Base-by-base conservation (phyloP, 371 early-diverging fungal species). In the Amoeboradix gromovi region DNA sequence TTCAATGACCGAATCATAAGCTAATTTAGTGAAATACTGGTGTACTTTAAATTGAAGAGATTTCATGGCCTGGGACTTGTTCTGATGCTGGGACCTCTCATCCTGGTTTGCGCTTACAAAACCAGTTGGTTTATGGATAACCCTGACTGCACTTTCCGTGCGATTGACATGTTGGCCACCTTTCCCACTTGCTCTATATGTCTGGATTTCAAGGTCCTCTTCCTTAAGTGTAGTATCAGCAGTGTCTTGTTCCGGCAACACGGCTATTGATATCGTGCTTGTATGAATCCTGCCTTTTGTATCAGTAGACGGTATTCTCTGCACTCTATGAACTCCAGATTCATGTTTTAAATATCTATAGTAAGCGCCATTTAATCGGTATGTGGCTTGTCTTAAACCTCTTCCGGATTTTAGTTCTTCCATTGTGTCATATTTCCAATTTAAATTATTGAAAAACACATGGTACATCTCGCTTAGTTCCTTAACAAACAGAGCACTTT, bases 271-370 rank as follows among this genome's bases (percentile, higher is more conserved):
- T 28, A 85, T 79, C 0, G 90, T 90, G n/a, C 85, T 84, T 0
- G 90, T 90, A 75, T 90, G 90, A 0, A 87, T 83, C 27, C 91
- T 79, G 27, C 90, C 90, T 70, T 86, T 84, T 22, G 79, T 78
- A 75, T 90, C 90, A 0, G 90, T 90, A 0, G 81, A 82, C 17
- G 90, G 90, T 2, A 90, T 85, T 2, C 90, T 80, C 71, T 90
- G 90, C 0, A 89, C 90, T 29, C 83, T 77, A 70, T 69, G 73
- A 31, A 73, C 73, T 29, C 73, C 72, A 28, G 69, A 28, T 76
- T 90, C 90, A 74, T 80, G 86, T 77, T 84, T 87, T 66, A 90
- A 74, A 31, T 77, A 72, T 30, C 86, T 83, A 77, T 89, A 90
- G 31, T 86, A 88, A 68, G 81, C 81, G 30, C 90, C 90, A 1